These are phyloP conservation scores for Claviceps capensis DNA, from an alignment of 2,329 filamentous ascomycete species.

Conservation along the genomic window DNA sequence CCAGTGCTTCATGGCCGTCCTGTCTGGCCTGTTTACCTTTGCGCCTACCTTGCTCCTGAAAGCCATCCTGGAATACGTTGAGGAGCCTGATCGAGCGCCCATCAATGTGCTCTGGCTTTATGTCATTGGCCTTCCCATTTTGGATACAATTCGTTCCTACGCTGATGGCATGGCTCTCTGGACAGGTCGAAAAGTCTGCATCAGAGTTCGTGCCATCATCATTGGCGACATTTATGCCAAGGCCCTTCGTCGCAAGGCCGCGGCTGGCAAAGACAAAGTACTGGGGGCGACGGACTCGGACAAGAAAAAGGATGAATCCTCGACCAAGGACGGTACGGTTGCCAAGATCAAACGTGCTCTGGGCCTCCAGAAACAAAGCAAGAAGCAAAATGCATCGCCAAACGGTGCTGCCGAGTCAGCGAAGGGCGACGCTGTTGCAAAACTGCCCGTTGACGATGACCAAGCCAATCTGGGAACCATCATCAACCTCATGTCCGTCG, in stretches of 20 bases:
- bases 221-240: conserved; percentile 97
- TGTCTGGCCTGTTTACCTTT: conserved; percentile 77
- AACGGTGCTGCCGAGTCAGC: conserved; percentile 21
- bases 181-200: conserved; percentile 89
- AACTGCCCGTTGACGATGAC: conserved; percentile 35
- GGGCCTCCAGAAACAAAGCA: conserved; percentile 46
- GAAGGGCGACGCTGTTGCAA: conserved; percentile 20
- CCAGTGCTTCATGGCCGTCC: conserved; percentile 67
- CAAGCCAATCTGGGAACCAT: conserved; percentile 95
- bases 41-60: conserved; percentile 82
- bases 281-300: conserved; percentile 41
- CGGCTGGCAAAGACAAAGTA: conserved; percentile 60
- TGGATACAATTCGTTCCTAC: conserved; percentile 69
- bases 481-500: conserved; percentile 98
- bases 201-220: conserved; percentile 84
- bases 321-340: conserved; percentile 25
- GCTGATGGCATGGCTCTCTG: conserved; percentile 78
- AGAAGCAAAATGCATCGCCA: conserved; percentile 25
- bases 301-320: conserved; percentile 22
- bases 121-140: conserved; percentile 76
- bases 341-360: conserved; percentile 41
- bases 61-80: conserved; percentile 87
- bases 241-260: conserved; percentile 78
- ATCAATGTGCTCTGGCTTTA: conserved; percentile 90
- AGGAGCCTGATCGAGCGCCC: conserved; percentile 62